Conservation (phyloP, 148 eudicot species). For the Vaccinium darrowii region DNA sequence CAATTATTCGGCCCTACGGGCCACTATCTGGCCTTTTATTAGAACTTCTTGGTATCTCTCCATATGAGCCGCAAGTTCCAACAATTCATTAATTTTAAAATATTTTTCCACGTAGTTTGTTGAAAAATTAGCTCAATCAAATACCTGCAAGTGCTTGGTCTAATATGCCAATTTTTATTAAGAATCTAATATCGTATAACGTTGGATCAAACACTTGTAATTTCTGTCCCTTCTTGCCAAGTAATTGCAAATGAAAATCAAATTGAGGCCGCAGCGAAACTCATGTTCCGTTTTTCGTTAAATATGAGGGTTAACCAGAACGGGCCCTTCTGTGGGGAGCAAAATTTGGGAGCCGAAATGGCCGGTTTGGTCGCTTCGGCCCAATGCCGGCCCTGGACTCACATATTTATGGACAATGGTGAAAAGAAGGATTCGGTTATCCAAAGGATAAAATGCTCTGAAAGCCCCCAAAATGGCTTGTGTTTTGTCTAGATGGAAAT, state of each 20-base stretch:
- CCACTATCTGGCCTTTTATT: no score
- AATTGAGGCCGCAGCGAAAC: no score
- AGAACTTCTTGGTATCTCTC: no score
- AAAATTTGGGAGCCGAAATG: neutral
- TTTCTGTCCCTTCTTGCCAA: neutral
- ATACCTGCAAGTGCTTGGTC: no score
- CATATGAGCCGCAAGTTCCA: no score
- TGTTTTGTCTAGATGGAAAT: neutral
- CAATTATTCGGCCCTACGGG: no score
- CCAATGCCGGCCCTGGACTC: neutral
- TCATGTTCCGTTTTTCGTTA: neutral
- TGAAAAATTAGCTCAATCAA: no score
- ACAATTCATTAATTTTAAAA: no score
- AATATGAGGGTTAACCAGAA: neutral
- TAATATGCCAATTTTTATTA: no score
- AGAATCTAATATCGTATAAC: no score
- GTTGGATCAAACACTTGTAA: no score
- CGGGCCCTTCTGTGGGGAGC: neutral
- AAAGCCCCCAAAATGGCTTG: neutral
- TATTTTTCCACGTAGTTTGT: no score
- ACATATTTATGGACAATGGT: neutral
- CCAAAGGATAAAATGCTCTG: neutral
- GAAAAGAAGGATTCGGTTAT: neutral
- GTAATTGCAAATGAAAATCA: neutral
- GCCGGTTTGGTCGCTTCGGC: neutral